Conservation (phyloP, 2,329 filamentous ascomycete genomes). For the Colletotrichum acutatum region DNA sequence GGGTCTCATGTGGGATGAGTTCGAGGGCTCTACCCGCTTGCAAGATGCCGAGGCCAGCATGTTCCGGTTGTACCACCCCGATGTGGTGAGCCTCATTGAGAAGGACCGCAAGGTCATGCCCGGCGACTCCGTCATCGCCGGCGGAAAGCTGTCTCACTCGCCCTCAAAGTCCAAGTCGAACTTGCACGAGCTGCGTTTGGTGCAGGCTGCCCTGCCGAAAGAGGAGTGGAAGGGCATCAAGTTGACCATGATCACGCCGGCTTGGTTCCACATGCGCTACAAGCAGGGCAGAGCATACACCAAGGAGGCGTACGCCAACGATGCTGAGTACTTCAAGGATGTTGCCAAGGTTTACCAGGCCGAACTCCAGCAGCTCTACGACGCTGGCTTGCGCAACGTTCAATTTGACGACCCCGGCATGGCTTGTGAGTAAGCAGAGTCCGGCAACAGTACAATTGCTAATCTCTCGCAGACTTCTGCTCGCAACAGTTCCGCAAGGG, state of each 20-base stretch:
- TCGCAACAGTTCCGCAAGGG: slow-evolving; percentile 77
- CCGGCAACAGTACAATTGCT: background rate
- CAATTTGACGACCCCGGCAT: slow-evolving; percentile 76
- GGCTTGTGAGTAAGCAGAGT: slow-evolving; percentile 62
- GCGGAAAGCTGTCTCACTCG: slow-evolving; percentile 57
- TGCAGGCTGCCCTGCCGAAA: slow-evolving; percentile 58
- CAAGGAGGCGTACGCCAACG: slow-evolving; percentile 39
- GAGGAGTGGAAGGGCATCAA: slow-evolving; percentile 63
- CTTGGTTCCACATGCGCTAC: slow-evolving; percentile 54
- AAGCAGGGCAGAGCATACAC: slow-evolving; percentile 42
- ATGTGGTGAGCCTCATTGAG: slow-evolving; percentile 65
- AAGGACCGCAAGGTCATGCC: slow-evolving; percentile 65
- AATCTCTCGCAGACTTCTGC: slow-evolving; percentile 71
- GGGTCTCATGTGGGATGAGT: slow-evolving; percentile 66
- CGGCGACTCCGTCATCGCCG: slow-evolving; percentile 65
- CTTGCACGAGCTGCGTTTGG: slow-evolving; percentile 59
- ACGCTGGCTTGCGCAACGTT: slow-evolving; percentile 72
- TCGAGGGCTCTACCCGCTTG: slow-evolving; percentile 59
- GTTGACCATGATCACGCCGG: slow-evolving; percentile 64
- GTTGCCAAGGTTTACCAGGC: slow-evolving; percentile 73
- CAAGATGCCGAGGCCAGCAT: slow-evolving; percentile 62
- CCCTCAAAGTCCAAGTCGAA: slow-evolving; percentile 56
- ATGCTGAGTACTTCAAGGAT: slow-evolving; percentile 69
- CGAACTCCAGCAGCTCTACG: slow-evolving; percentile 71
- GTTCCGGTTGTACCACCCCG: slow-evolving; percentile 66